phyloP scores from a whole-genome alignment of 2,329 filamentous ascomycete species.

The Talaromyces sp. region DNA sequence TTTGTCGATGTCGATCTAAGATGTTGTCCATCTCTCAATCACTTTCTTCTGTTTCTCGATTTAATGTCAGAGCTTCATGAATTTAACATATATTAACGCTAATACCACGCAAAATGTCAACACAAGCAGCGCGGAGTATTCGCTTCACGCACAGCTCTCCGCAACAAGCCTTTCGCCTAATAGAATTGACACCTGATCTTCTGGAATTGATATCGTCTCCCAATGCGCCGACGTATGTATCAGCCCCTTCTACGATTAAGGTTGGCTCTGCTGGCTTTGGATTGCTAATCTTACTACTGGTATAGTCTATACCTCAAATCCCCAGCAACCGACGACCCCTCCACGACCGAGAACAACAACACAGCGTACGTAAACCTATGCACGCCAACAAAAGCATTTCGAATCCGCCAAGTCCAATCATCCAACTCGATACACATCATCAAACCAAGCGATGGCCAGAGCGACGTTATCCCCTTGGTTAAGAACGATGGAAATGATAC shows the following conservation, averaged over 20 bases:
- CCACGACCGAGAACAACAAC: constrained; percentile 24
- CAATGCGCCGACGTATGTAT: constrained; percentile 40
- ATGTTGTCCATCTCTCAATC: no score
- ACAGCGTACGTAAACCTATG: constrained; percentile 56
- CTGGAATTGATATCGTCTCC: constrained; percentile 53
- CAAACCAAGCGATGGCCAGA: constrained; percentile 41
- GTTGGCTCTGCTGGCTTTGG: no score
- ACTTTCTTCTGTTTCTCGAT: no score
- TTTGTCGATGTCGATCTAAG: no score
- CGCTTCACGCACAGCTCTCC: constrained; percentile 43
- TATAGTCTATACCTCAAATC: constrained; percentile 50
- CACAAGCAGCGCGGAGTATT: constrained; percentile 37
- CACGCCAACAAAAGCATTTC: constrained; percentile 57
- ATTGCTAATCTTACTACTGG: no score
- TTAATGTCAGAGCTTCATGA: neutral
- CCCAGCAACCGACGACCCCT: constrained; percentile 25
- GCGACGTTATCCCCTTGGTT: constrained; percentile 21
- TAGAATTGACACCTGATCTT: constrained; percentile 61
- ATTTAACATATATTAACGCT: no score
- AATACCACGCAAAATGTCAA: constrained; percentile 34
- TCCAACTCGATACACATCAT: constrained; percentile 63
- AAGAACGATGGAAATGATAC: constrained; percentile 12
- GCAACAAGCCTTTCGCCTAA: constrained; percentile 57
- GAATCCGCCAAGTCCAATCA: constrained; percentile 63
- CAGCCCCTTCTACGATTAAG: neutral